Percentiles rank a stretch among this genome's conserved stretches.
These are phyloP conservation scores for Phanerochaete carnosa DNA, from an alignment of 768 basidiomycete genomes.

Conservation along the genomic window DNA sequence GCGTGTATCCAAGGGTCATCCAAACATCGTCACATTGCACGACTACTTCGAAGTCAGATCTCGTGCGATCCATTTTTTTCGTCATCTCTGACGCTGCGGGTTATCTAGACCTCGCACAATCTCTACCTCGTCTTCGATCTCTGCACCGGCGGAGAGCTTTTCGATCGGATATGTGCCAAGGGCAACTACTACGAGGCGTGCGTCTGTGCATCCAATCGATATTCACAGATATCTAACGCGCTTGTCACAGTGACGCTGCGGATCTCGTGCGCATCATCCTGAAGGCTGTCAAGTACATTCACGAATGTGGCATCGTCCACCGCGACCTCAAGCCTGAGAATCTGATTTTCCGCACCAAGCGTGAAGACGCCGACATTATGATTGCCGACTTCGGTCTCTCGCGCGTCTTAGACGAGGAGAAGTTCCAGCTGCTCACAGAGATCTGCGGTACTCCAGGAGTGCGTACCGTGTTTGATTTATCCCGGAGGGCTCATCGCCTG, in stretches of 20 bases:
- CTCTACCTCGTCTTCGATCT: constrained; percentile 94
- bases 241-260: constrained; percentile 74
- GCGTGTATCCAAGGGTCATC: constrained; percentile 84
- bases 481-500: neutral
- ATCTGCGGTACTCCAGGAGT: constrained; percentile 94
- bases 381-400: constrained; percentile 96
- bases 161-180: constrained; percentile 97
- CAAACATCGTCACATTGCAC: constrained; percentile 89
- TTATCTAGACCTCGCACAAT: constrained; percentile 76
- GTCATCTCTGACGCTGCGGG: neutral
- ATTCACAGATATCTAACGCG: neutral
- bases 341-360: constrained; percentile 85
- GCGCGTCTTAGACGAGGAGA: constrained; percentile 87
- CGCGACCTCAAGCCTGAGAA: constrained; percentile 98
- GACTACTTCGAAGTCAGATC: constrained; percentile 88
- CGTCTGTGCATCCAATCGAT: constrained; percentile 23
- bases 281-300: constrained; percentile 86
- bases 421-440: constrained; percentile 85
- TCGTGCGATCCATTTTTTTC: neutral
- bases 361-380: constrained; percentile 92
- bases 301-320: constrained; percentile 90
- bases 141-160: constrained; percentile 97
- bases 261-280: constrained; percentile 84
- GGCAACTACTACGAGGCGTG: constrained; percentile 95
- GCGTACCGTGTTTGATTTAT: constrained; percentile 21